Evolutionary conservation across 164 flowering plant genomes (phyloP).

Genomic region (Tetracentron sinense): DNA sequence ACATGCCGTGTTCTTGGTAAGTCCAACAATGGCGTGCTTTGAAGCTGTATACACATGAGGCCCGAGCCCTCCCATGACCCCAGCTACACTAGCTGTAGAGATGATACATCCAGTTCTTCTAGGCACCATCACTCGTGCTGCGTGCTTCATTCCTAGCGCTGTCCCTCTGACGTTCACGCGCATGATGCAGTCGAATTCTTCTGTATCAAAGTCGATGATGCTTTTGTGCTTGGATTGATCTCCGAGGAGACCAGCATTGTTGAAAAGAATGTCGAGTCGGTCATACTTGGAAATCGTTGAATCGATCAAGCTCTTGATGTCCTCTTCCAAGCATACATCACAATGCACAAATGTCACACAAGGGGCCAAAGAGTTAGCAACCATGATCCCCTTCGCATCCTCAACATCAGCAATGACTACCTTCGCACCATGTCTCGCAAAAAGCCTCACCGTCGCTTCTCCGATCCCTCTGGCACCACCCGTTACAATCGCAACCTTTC

Average conservation of each 20-base stretch:
- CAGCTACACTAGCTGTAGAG: conserved; percentile 75
- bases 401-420: conserved; percentile 71
- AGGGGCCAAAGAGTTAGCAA: conserved; percentile 45
- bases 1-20: conserved; percentile 74
- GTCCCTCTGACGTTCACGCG: conserved; percentile 60
- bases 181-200: conserved; percentile 67
- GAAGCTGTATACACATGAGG: conserved; percentile 85
- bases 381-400: conserved; percentile 36
- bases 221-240: conserved; percentile 63
- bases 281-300: conserved; percentile 46
- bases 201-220: conserved; percentile 56
- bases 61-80: conserved; percentile 75
- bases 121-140: conserved; percentile 67
- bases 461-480: conserved; percentile 87
- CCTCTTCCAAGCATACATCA: conserved; percentile 65
- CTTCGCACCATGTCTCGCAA: conserved; percentile 63
- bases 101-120: conserved; percentile 60
- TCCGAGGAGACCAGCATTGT: conserved; percentile 84
- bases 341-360: conserved; percentile 56
- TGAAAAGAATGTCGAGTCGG: conserved; percentile 66
- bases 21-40: conserved; percentile 79
- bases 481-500: conserved; percentile 75
- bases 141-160: conserved; percentile 82
- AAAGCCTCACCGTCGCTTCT: conserved; percentile 67
- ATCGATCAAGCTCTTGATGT: conserved; percentile 40